Percentiles rank a stretch among this genome's conserved stretches.
phyloP scores from a whole-genome alignment of 2,329 filamentous ascomycete genomes.

The Paradendryphiella salina region DNA sequence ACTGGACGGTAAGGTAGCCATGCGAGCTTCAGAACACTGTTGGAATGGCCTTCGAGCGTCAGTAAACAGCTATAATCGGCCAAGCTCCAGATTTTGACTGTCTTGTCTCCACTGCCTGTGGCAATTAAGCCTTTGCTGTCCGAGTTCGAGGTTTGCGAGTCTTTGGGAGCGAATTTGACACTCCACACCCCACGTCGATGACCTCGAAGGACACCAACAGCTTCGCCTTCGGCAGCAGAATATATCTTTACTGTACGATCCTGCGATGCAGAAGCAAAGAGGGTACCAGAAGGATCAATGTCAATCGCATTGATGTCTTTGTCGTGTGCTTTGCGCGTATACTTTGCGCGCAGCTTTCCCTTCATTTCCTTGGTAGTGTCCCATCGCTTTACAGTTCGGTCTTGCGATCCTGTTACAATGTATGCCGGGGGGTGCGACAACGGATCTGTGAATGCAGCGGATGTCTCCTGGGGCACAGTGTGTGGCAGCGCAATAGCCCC shows the following conservation, averaged over 20 bases:
- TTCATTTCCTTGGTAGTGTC: slow-evolving; percentile 63
- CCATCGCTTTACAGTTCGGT: slow-evolving; percentile 95
- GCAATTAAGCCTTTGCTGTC: slow-evolving; percentile 77
- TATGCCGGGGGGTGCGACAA: slow-evolving; percentile 80
- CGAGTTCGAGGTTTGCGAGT: slow-evolving; percentile 64
- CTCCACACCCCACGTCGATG: slow-evolving; percentile 97
- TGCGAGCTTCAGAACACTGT: slow-evolving; percentile 89
- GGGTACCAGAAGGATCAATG: slow-evolving; percentile 69
- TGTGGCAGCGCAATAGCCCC: slow-evolving; percentile 86
- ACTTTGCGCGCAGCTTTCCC: slow-evolving; percentile 67
- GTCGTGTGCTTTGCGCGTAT: slow-evolving; percentile 93
- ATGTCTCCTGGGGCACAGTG: slow-evolving; percentile 66
- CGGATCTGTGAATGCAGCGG: slow-evolving; percentile 71
- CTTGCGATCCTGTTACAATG: slow-evolving; percentile 88
- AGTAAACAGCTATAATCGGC: slow-evolving; percentile 88
- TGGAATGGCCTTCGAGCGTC: slow-evolving; percentile 94
- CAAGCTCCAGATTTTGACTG: slow-evolving; percentile 91
- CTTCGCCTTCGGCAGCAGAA: slow-evolving; percentile 86
- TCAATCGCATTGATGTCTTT: slow-evolving; percentile 98
- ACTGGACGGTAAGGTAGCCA: slow-evolving; percentile 68
- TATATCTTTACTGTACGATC: slow-evolving; percentile 97
- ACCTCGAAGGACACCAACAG: slow-evolving; percentile 85
- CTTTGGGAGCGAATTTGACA: slow-evolving; percentile 81
- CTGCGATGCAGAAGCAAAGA: slow-evolving; percentile 95
- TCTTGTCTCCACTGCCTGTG: slow-evolving; percentile 95